A percentile compares a stretch with the other conserved stretches of the same genome.
Conservation (phyloP, 768 basidiomycete genomes). For the Cantharellus anzutake region DNA sequence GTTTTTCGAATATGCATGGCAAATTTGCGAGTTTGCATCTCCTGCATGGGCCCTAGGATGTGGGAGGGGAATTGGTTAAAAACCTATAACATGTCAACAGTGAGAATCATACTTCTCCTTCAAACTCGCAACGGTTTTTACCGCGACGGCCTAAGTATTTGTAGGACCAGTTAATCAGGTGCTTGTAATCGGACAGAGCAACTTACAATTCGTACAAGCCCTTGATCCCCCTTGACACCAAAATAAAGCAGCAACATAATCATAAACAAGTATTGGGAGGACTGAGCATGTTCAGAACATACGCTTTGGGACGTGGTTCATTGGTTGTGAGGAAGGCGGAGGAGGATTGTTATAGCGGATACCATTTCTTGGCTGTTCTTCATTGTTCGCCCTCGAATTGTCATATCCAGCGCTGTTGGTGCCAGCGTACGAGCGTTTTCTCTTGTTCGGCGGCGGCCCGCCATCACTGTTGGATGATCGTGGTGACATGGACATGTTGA, state of each 20-base stretch:
- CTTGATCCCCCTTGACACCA: background rate
- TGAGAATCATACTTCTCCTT: conserved; percentile 41
- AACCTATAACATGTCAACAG: conserved; percentile 13
- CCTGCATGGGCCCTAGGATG: conserved; percentile 63
- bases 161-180: background rate
- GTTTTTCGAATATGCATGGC: conserved; percentile 75
- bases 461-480: background rate
- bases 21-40: conserved; percentile 71
- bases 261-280: too few relatives aligned
- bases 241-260: background rate
- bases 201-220: conserved; percentile 1
- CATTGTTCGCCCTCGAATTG: background rate
- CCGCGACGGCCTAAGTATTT: conserved; percentile 41
- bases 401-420: background rate
- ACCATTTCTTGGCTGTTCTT: background rate
- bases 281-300: too few relatives aligned
- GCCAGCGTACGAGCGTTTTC: background rate
- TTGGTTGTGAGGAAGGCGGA: background rate
- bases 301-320: too few relatives aligned
- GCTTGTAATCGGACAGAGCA: background rate
- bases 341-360: background rate
- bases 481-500: background rate
- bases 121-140: conserved; percentile 69
- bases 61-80: background rate
- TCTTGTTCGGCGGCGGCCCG: background rate